phyloP scores from a whole-genome alignment of 1,284 basidiomycete species.

The Pholiota adiposa region DNA sequence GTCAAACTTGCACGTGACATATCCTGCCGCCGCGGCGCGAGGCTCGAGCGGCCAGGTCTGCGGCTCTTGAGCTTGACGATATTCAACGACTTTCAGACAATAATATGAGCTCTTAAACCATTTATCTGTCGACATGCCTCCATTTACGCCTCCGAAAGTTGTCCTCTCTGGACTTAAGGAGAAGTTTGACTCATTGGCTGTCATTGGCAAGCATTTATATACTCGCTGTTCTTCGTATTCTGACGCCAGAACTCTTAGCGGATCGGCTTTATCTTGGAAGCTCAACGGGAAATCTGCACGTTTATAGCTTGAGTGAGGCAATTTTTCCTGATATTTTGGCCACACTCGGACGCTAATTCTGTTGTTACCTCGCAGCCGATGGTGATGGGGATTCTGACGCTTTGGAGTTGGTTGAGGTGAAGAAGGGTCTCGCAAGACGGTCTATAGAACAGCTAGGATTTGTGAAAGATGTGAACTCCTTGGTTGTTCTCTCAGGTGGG shows the following conservation, averaged over 20 bases:
- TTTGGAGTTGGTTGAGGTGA: conserved; percentile 64
- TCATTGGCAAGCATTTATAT: conserved; percentile 48
- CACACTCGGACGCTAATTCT: conserved; percentile 1
- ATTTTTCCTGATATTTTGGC: conserved; percentile 34
- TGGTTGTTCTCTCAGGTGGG: conserved; percentile 84
- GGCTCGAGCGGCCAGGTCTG: no score
- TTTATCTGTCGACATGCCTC: conserved; percentile 35
- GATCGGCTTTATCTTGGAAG: conserved; percentile 81
- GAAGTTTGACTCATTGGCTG: conserved; percentile 47
- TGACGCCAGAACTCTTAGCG: conserved; percentile 44
- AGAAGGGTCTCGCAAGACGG: conserved; percentile 65
- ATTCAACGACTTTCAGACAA: neutral
- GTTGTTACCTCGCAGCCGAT: conserved; percentile 27
- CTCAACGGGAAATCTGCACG: conserved; percentile 68
- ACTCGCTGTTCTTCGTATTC: neutral
- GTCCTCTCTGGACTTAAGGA: conserved; percentile 48
- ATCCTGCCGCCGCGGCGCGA: no score
- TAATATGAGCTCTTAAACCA: neutral
- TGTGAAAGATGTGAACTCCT: conserved; percentile 80
- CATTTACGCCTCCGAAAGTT: conserved; percentile 40
- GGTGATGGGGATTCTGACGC: conserved; percentile 38
- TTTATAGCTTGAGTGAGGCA: conserved; percentile 57
- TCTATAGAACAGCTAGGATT: conserved; percentile 88
- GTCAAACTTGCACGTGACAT: no score
- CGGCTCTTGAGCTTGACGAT: no score